Percentiles rank a stretch among this genome's conserved stretches.
Evolutionary conservation across 164 flowering plant genomes (phyloP).

Genomic region (Piper longum): DNA sequence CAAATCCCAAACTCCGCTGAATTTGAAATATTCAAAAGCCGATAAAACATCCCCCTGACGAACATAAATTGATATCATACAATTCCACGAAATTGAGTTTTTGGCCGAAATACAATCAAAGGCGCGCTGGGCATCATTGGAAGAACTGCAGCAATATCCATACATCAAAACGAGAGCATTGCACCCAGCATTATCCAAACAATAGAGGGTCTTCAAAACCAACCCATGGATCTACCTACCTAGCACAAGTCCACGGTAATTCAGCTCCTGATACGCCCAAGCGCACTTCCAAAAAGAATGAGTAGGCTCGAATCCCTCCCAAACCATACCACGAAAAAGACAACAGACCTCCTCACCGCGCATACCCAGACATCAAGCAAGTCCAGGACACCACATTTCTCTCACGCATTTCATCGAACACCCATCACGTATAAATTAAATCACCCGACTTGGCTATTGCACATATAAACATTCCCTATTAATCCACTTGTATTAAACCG

Average conservation of each 20-base stretch:
- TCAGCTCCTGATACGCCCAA: constrained; percentile 60
- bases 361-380: constrained; percentile 16
- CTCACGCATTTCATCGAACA: constrained; percentile 67
- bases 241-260: constrained; percentile 16
- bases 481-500: constrained; percentile 40
- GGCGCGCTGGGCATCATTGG: constrained; percentile 28
- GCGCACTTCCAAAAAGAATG: constrained; percentile 50
- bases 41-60: constrained; percentile 36
- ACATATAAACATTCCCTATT: constrained; percentile 29
- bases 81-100: constrained; percentile 64
- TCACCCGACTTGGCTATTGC: constrained; percentile 42
- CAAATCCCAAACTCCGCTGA: constrained; percentile 16
- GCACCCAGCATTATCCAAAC: constrained; percentile 31
- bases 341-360: constrained; percentile 20
- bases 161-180: constrained; percentile 78
- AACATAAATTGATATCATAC: constrained; percentile 63
- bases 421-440: constrained; percentile 27
- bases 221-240: constrained; percentile 69
- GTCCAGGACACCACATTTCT: constrained; percentile 66
- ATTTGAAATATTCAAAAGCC: constrained; percentile 35
- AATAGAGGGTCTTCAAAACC: constrained; percentile 28
- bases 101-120: constrained; percentile 45
- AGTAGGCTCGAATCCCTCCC: constrained; percentile 31
- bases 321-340: constrained; percentile 38
- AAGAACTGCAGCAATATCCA: constrained; percentile 28